These are phyloP conservation scores for Trichoderma hamatum DNA, from an alignment of 2,329 filamentous ascomycete species.

Conservation along the genomic window DNA sequence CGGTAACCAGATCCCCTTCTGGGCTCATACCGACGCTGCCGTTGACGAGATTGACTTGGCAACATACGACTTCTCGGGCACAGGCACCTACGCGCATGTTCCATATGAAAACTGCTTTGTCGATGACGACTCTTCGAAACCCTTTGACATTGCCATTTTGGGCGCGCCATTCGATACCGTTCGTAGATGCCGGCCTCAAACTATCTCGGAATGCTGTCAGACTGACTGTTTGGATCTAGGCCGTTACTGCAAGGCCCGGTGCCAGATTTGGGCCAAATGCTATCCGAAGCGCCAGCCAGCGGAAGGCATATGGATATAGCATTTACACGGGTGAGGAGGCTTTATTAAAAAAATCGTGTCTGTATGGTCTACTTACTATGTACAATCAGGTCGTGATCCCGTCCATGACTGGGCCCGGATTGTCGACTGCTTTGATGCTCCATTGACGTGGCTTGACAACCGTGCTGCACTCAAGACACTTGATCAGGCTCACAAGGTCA, in stretches of 20 bases:
- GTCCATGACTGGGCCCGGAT: conserved; percentile 65
- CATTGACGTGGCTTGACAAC: conserved; percentile 33
- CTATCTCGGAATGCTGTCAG: neutral
- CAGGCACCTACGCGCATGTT: conserved; percentile 35
- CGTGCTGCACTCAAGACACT: conserved; percentile 32
- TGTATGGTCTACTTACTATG: neutral
- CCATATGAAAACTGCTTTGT: conserved; percentile 35
- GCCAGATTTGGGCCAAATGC: conserved; percentile 79
- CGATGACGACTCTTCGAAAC: conserved; percentile 23
- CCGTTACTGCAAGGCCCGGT: conserved; percentile 32
- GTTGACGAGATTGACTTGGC: conserved; percentile 28
- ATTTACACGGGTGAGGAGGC: conserved; percentile 29
- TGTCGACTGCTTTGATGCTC: conserved; percentile 75
- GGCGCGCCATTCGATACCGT: conserved; percentile 39
- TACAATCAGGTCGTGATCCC: conserved; percentile 27
- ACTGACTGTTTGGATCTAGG: conserved; percentile 15
- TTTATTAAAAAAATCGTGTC: neutral
- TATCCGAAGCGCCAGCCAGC: conserved; percentile 75
- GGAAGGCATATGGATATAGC: conserved; percentile 46
- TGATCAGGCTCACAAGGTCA: conserved; percentile 30
- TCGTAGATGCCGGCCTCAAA: neutral
- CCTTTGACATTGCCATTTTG: conserved; percentile 38
- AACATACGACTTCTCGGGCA: conserved; percentile 28
- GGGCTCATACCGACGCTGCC: conserved; percentile 27
- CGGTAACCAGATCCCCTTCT: conserved; percentile 29